Evolutionary conservation across 2,329 filamentous ascomycete genomes (phyloP).

Genomic region (Colletotrichum echinochloae): DNA sequence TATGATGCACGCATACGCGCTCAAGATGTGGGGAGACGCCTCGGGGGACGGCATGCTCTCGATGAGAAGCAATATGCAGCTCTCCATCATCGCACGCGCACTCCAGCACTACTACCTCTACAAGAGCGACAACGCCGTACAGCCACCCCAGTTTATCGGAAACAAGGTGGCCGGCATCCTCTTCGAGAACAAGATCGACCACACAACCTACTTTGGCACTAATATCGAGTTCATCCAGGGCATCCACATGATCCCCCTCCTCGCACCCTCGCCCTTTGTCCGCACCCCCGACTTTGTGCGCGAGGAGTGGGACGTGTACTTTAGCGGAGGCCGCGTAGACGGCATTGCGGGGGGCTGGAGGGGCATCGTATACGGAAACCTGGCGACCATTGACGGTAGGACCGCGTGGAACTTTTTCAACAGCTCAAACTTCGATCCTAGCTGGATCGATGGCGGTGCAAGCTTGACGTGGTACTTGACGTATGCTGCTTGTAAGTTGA

Average conservation of each 20-base stretch:
- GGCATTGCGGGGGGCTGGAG: slow-evolving; percentile 82
- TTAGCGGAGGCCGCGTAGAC: slow-evolving; percentile 74
- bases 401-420: slow-evolving; percentile 82
- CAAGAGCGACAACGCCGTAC: slow-evolving; percentile 72
- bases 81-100: slow-evolving; percentile 80
- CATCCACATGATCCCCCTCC: slow-evolving; percentile 86
- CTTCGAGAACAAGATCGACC: slow-evolving; percentile 96
- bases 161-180: slow-evolving; percentile 81
- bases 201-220: slow-evolving; percentile 88
- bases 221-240: slow-evolving; percentile 79
- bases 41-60: slow-evolving; percentile 84
- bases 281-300: slow-evolving; percentile 77
- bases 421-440: slow-evolving; percentile 71
- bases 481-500: slow-evolving; percentile 76
- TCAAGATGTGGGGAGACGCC: slow-evolving; percentile 94
- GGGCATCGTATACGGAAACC: slow-evolving; percentile 85
- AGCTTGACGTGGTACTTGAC: slow-evolving; percentile 88
- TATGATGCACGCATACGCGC: slow-evolving; percentile 84
- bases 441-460: slow-evolving; percentile 84
- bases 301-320: slow-evolving; percentile 87
- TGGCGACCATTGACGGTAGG: slow-evolving; percentile 79
- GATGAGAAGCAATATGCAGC: slow-evolving; percentile 83
- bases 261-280: slow-evolving; percentile 75
- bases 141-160: slow-evolving; percentile 81
- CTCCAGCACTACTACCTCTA: slow-evolving; percentile 88